phyloP scores from a whole-genome alignment of 108 stramenopile genomes.

The Nannochloropsis oceanica region DNA sequence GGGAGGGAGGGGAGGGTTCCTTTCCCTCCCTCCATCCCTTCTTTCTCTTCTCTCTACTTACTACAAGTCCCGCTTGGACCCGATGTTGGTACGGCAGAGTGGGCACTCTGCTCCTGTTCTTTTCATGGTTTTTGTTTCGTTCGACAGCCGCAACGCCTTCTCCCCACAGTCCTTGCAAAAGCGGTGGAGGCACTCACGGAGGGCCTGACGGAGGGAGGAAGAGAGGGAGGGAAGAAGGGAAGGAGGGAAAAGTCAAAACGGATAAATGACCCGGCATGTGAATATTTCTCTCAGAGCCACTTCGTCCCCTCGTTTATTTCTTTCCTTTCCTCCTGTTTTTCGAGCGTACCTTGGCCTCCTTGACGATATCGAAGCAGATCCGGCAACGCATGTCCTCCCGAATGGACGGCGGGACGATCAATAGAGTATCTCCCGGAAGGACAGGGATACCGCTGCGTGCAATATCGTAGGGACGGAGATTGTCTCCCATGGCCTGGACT shows the following conservation, averaged over 20 bases:
- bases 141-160: not conserved
- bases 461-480: not conserved
- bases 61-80: too few species aligned
- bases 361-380: not conserved
- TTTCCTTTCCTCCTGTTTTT: too few species aligned
- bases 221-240: not conserved
- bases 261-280: too few species aligned
- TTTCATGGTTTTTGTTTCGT: not conserved
- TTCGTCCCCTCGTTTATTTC: too few species aligned
- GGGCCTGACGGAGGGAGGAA: not conserved
- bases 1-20: not conserved
- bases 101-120: too few species aligned
- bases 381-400: not conserved
- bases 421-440: not conserved
- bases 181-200: constrained; percentile 46
- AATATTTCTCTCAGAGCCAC: too few species aligned
- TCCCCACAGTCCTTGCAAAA: not conserved
- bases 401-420: not conserved
- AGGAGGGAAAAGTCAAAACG: not conserved
- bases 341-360: not conserved
- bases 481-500: not conserved
- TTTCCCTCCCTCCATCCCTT: too few species aligned
- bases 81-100: too few species aligned
- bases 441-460: not conserved
- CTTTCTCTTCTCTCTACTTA: too few species aligned